Evolutionary conservation across 192 early-diverging fungal genomes (phyloP).

Genomic region (Coemansia sp.): DNA sequence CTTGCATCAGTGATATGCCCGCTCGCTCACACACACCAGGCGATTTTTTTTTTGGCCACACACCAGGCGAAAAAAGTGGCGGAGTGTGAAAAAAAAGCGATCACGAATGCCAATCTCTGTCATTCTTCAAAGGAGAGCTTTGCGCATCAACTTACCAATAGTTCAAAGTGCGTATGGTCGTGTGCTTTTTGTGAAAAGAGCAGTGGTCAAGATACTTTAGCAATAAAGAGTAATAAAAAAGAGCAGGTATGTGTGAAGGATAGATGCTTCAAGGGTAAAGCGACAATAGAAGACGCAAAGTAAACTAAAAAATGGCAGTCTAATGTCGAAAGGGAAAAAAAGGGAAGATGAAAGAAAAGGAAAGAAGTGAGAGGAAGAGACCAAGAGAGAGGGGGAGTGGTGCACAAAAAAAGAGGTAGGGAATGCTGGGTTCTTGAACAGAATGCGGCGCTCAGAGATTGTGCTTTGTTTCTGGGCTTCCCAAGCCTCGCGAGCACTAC

Average conservation of each 20-base stretch:
- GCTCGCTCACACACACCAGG: background rate
- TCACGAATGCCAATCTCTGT: background rate
- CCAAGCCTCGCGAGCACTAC: slow-evolving; percentile 1
- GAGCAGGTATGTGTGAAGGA: background rate
- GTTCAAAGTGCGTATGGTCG: background rate
- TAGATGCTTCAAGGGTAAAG: background rate
- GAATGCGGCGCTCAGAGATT: background rate
- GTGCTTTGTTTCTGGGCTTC: background rate
- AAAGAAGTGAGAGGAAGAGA: slow-evolving; percentile 1
- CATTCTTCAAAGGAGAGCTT: background rate
- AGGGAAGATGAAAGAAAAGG: background rate
- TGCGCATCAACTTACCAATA: background rate
- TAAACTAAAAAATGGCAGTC: background rate
- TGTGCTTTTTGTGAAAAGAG: background rate
- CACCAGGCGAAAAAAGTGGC: background rate
- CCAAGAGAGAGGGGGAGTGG: background rate
- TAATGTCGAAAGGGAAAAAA: background rate
- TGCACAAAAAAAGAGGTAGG: background rate
- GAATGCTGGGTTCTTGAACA: background rate
- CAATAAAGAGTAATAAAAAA: background rate
- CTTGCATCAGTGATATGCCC: background rate
- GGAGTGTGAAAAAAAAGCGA: background rate
- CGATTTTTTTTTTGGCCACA: too few species aligned
- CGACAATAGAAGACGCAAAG: slow-evolving; percentile 1
- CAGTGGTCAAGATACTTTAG: background rate